Evolutionary conservation across 257 asterid genomes (phyloP).

Genomic region (Mentha longifolia): DNA sequence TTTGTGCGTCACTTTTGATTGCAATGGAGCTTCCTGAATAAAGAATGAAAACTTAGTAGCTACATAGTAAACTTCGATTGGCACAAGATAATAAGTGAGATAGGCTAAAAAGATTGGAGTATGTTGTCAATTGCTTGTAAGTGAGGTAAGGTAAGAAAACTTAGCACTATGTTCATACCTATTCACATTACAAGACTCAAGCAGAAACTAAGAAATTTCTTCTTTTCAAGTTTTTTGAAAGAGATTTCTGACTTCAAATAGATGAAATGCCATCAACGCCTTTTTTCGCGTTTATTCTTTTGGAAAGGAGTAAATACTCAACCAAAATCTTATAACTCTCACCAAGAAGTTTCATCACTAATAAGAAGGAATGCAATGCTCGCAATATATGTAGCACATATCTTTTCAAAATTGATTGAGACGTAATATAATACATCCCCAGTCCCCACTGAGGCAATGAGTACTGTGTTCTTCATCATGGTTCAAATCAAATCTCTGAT

Average conservation of each 20-base stretch:
- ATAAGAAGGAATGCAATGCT: neutral
- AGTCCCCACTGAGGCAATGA: neutral
- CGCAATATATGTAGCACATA: conserved; percentile 12
- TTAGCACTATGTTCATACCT: neutral
- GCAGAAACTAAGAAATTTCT: neutral
- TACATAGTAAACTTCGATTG: neutral
- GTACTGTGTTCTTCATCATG: neutral
- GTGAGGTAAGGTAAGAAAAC: neutral
- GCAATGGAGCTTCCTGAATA: conserved; percentile 66
- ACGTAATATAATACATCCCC: neutral
- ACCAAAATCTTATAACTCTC: neutral
- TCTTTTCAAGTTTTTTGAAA: neutral
- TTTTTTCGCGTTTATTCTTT: neutral
- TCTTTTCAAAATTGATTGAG: conserved; percentile 10
- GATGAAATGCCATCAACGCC: neutral
- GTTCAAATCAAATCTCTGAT: neutral
- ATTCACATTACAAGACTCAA: neutral
- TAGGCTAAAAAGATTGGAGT: neutral
- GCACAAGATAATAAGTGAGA: neutral
- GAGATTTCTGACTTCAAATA: neutral
- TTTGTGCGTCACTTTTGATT: conserved; percentile 86
- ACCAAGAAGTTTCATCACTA: conserved; percentile 6
- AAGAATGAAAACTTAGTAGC: conserved; percentile 19
- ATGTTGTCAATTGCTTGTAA: conserved; percentile 2
- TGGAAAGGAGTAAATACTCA: neutral